Conservation (phyloP, 2,329 filamentous ascomycete species). For the Aspergillus fumigatiaffinis region DNA sequence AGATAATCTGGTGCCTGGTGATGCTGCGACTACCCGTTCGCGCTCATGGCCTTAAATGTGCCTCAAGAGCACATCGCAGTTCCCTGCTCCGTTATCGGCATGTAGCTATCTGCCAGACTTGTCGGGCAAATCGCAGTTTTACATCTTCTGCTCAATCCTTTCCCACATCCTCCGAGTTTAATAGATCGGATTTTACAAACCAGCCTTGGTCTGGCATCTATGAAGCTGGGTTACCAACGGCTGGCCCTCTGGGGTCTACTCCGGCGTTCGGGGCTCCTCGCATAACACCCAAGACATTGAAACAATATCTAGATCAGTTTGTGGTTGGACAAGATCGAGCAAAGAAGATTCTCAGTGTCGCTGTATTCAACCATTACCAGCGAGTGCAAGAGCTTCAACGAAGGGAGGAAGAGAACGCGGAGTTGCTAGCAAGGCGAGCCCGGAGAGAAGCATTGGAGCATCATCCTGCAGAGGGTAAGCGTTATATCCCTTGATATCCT, state of each 20-base stretch:
- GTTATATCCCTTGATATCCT: neutral
- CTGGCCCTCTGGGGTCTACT: slow-evolving; percentile 59
- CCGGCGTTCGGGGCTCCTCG: slow-evolving; percentile 55
- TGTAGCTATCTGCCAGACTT: slow-evolving; percentile 6
- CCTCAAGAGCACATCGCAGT: slow-evolving; percentile 17
- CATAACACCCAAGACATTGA: slow-evolving; percentile 64
- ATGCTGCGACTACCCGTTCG: slow-evolving; percentile 33
- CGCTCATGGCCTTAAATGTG: slow-evolving; percentile 18
- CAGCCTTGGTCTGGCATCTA: slow-evolving; percentile 62
- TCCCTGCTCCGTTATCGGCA: slow-evolving; percentile 21
- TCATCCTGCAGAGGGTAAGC: slow-evolving; percentile 74
- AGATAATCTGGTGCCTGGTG: slow-evolving; percentile 13
- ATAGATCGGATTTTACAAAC: slow-evolving; percentile 59
- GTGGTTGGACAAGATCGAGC: slow-evolving; percentile 94
- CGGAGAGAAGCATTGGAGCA: slow-evolving; percentile 64
- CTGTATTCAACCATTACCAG: slow-evolving; percentile 96
- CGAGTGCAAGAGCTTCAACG: slow-evolving; percentile 72
- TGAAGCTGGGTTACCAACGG: slow-evolving; percentile 58
- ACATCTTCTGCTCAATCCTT: slow-evolving; percentile 31
- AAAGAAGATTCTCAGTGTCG: slow-evolving; percentile 84
- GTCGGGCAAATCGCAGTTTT: slow-evolving; percentile 16
- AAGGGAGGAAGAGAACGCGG: slow-evolving; percentile 74
- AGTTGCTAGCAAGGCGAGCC: slow-evolving; percentile 66
- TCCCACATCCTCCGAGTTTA: slow-evolving; percentile 49
- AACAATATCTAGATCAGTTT: slow-evolving; percentile 89